Percentiles rank a stretch among this genome's conserved stretches.
phyloP scores from a whole-genome alignment of 2,329 filamentous ascomycete genomes.

The Botrytis elliptica region DNA sequence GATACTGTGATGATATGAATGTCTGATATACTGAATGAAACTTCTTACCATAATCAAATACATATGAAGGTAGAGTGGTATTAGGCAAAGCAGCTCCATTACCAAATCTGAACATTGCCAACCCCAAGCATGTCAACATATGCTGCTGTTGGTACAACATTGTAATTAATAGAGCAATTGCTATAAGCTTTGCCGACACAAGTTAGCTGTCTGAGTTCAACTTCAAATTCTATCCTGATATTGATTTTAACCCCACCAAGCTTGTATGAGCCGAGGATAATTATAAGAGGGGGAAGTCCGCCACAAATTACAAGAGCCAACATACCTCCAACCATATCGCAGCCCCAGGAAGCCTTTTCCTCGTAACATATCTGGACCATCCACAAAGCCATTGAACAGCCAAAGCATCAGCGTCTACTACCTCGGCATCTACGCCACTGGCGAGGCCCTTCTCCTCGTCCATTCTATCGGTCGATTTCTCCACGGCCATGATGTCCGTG shows the following conservation, averaged over 20 bases:
- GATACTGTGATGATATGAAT: neutral
- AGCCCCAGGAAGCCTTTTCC: neutral
- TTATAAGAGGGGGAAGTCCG: neutral
- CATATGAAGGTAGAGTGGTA: constrained; percentile 43
- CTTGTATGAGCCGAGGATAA: neutral
- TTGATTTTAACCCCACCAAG: neutral
- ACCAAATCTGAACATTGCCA: constrained; percentile 9
- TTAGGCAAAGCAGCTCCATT: constrained; percentile 13
- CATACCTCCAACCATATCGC: constrained; percentile 28
- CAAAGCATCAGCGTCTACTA: neutral
- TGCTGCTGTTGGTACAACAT: constrained; percentile 16
- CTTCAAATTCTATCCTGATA: constrained; percentile 22
- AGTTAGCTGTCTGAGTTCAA: constrained; percentile 23
- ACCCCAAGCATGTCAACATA: constrained; percentile 5
- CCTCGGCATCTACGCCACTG: neutral
- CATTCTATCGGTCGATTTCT: neutral
- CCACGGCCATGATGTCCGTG: neutral
- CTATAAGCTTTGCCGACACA: constrained; percentile 8
- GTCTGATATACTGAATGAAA: neutral
- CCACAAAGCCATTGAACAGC: neutral
- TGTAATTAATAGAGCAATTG: constrained; percentile 16
- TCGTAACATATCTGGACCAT: constrained; percentile 8
- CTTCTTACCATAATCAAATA: constrained; percentile 46
- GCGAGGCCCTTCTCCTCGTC: constrained; percentile 17
- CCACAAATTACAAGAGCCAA: neutral